These are phyloP conservation scores for Triticum aestivum DNA, from an alignment of 176 grass and related monocot species.

Conservation along the genomic window IWGSC_CS_RefSeq_v2.1 NC_057799.1:641660416-641660915, in stretches of 20 bases:
- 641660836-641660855: constrained; percentile 58
- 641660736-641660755: not conserved
- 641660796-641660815: constrained; percentile 15
- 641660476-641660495: constrained; percentile 40
- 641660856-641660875: constrained; percentile 61
- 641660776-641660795: constrained; percentile 3
- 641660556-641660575: not conserved
- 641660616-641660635: constrained; percentile 52
- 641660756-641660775: constrained; percentile 3
- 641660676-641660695: constrained; percentile 19
- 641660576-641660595: constrained; percentile 30
- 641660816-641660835: constrained; percentile 68
- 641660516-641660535: not conserved
- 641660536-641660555: constrained; percentile 10
- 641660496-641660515: not conserved
- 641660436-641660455: constrained; percentile 65
- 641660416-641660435: constrained; percentile 58
- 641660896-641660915: constrained; percentile 47
- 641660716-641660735: constrained; percentile 29
- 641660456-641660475: constrained; percentile 65
- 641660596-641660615: constrained; percentile 54
- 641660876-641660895: constrained; percentile 65
- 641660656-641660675: constrained; percentile 33
- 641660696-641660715: constrained; percentile 39
- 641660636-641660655: constrained; percentile 13